A percentile compares a stretch with the other conserved stretches of the same genome.
These are phyloP conservation scores for Trichoderma breve DNA, from an alignment of 2,329 filamentous ascomycete genomes.

Conservation along the genomic window DNA sequence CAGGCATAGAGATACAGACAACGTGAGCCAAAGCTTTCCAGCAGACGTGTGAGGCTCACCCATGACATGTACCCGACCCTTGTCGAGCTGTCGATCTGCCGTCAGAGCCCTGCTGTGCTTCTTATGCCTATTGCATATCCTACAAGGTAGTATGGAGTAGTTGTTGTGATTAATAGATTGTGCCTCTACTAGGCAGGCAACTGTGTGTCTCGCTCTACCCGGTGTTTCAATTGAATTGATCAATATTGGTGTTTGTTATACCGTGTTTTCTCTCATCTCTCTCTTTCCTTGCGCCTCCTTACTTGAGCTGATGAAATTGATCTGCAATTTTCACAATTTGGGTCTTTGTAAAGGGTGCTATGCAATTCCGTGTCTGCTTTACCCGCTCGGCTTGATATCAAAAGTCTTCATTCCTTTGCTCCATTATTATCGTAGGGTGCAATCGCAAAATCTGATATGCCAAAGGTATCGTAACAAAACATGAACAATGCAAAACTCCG, in stretches of 20 bases:
- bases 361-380: background rate
- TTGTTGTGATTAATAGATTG: background rate
- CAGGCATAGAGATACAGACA: background rate
- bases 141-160: background rate
- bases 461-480: slow-evolving; percentile 14
- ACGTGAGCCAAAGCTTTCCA: background rate
- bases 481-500: background rate
- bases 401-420: background rate
- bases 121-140: background rate
- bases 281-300: background rate
- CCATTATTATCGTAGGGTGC: background rate
- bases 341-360: no score
- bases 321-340: background rate
- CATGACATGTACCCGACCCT: background rate
- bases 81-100: slow-evolving; percentile 14
- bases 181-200: background rate
- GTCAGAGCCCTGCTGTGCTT: background rate
- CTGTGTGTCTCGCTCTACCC: background rate
- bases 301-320: background rate
- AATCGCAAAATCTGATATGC: background rate
- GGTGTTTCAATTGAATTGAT: background rate
- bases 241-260: background rate
- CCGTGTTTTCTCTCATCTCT: no score
- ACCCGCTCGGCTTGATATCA: background rate
- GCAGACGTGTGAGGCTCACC: background rate